Evolutionary conservation across 129 eudicot genomes (phyloP), one percentile per base, ranked within the genome.

Genomic region (Kitagawia praeruptora): DNA sequence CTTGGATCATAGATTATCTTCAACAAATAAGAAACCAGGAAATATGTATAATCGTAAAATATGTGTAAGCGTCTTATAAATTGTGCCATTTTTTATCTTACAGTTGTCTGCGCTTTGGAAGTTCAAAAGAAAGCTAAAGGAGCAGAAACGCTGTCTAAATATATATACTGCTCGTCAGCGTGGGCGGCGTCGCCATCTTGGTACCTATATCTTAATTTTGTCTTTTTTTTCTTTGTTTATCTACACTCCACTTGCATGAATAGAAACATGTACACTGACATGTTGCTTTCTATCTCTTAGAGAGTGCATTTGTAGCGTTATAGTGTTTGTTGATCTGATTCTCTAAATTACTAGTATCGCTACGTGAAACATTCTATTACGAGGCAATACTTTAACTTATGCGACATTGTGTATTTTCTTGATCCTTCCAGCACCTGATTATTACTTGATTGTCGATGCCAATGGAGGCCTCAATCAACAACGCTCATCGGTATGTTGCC

Each of bases 381-480:
- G 72, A 13, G 72, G 9, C 18, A 66, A 66, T 47, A 66, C 72
- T 66, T 66, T 11, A 27, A 56, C 66, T 58, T n/a, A 8, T 58
- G 67, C 0, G 12, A 56, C 28, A 2, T 7, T 56, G 9, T 21
- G 28, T 82, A 39, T 56, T 58, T 77, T 51, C 44, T 34, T 70
- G 58, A 53, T 39, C 70, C 64, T 82, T 69, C 53, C 93, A 91
- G 98, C 8, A 80, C 78, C 80, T 69, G 87, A 80, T 79, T 83
- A 72, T 37, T 94, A 88, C 81, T 77, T 94, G 85, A 75, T 89
- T 80, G 88, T 94, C 8, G 98, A 94, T 64, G 98, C 98, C 77
- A 94, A 94, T 86, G 98, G 98, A 10, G 98, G 98, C 61, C 92
- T 94, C 44, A 94, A 94, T 83, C 98, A 94, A 82, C 98, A 94